A percentile compares a stretch with the other conserved stretches of the same genome.
These are phyloP conservation scores for Diaporthe eres DNA, from an alignment of 2,329 filamentous ascomycete genomes.

Conservation along the genomic window DNA sequence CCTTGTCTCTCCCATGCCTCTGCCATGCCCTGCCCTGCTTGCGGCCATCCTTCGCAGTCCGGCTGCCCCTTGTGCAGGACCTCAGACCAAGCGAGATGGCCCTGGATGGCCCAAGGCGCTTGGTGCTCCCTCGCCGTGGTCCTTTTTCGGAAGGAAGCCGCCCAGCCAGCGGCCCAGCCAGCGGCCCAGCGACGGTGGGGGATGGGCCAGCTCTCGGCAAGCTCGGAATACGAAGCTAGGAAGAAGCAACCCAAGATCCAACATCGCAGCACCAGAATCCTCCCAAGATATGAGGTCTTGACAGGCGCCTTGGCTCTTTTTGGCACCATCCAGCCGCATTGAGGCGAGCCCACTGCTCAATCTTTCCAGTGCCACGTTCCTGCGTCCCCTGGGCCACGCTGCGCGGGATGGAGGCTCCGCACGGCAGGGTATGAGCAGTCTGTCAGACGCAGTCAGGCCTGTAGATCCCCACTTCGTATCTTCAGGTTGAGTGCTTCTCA, in stretches of 20 bases:
- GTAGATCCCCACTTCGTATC: constrained; percentile 33
- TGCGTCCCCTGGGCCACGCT: constrained; percentile 24
- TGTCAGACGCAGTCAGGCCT: constrained; percentile 20
- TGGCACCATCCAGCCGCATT: constrained; percentile 22
- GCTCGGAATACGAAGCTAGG: constrained; percentile 27
- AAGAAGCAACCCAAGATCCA: constrained; percentile 22
- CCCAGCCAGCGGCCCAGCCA: constrained; percentile 1
- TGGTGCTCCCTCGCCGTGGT: constrained; percentile 19
- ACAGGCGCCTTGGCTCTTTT: constrained; percentile 30
- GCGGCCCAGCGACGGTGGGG: neutral
- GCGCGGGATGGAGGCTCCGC: constrained; percentile 14
- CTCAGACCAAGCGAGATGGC: constrained; percentile 41
- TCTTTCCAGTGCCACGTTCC: constrained; percentile 25
- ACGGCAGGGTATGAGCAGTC: constrained; percentile 5
- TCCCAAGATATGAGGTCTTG: constrained; percentile 10
- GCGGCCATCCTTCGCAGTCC: neutral
- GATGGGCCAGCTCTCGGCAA: constrained; percentile 33
- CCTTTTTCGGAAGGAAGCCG: constrained; percentile 34
- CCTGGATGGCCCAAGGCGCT: constrained; percentile 30
- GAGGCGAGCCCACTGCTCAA: neutral
- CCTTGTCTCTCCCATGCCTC: constrained; percentile 22
- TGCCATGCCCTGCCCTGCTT: constrained; percentile 12
- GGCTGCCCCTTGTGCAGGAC: constrained; percentile 36
- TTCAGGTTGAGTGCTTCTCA: constrained; percentile 26
- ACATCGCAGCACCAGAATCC: constrained; percentile 8